Percentiles rank a stretch among this genome's conserved stretches.
These are phyloP conservation scores for Ceratobasidium sp. DNA, from an alignment of 1,284 basidiomycete species.

Conservation along the genomic window DNA sequence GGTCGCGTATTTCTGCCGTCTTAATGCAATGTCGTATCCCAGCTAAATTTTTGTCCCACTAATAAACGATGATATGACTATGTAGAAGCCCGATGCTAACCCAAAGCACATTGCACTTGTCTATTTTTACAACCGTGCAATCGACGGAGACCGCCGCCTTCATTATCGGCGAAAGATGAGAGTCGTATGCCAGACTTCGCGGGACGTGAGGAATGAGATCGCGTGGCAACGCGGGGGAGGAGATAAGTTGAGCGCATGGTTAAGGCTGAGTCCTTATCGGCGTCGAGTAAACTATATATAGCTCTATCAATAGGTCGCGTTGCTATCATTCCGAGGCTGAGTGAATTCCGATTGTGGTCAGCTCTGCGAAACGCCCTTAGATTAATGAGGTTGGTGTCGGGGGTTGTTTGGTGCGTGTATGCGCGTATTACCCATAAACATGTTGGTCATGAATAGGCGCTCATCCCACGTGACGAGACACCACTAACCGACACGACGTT, in stretches of 20 bases:
- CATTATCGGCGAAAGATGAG: neutral
- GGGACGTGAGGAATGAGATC: slow-evolving; percentile 1
- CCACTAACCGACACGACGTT: no score
- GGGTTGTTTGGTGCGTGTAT: neutral
- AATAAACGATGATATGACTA: slow-evolving; percentile 7
- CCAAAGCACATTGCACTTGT: neutral
- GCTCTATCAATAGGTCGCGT: slow-evolving; percentile 10
- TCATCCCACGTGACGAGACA: no score
- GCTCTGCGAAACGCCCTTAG: neutral
- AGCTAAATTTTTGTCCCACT: neutral
- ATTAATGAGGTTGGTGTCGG: neutral
- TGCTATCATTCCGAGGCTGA: neutral
- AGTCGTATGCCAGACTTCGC: slow-evolving; percentile 15
- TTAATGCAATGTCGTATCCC: neutral
- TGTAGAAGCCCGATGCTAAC: slow-evolving; percentile 30
- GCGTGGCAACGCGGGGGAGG: slow-evolving; percentile 1
- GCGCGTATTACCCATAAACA: no score
- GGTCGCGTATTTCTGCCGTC: neutral
- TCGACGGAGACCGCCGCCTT: neutral
- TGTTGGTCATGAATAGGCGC: no score
- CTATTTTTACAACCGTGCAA: slow-evolving; percentile 36
- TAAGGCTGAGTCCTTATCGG: slow-evolving; percentile 4
- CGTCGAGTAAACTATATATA: slow-evolving; percentile 14
- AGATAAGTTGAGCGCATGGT: slow-evolving; percentile 41
- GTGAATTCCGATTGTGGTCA: neutral